A percentile compares a stretch with the other conserved stretches of the same genome.
Conservation (phyloP, 1,284 basidiomycete species). For the Fomitopsis palustris region DNA sequence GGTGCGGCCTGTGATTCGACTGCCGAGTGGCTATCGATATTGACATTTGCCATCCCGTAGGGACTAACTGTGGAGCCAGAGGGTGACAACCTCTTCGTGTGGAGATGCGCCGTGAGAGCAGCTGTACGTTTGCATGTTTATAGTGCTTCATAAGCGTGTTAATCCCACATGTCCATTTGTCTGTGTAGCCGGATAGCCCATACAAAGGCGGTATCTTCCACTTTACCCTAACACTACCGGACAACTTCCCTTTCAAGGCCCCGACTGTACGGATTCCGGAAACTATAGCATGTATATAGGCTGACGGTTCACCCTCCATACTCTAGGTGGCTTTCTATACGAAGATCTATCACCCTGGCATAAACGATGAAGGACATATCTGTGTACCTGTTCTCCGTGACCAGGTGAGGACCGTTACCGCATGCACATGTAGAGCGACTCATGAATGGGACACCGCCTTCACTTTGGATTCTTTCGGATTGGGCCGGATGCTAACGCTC, state of each 20-base stretch:
- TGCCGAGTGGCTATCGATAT: background rate
- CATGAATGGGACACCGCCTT: background rate
- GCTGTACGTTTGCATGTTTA: too few species aligned
- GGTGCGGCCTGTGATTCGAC: conserved; percentile 33
- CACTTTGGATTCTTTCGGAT: background rate
- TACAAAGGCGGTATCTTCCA: conserved; percentile 84
- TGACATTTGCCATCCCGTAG: conserved; percentile 28
- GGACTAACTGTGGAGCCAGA: conserved; percentile 60
- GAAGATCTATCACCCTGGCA: conserved; percentile 90
- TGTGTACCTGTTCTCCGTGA: conserved; percentile 80
- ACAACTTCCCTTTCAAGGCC: conserved; percentile 88
- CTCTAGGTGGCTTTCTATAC: conserved; percentile 80
- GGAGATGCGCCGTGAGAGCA: conserved; percentile 78
- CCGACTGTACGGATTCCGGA: conserved; percentile 62
- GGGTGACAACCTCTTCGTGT: conserved; percentile 74
- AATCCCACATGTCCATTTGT: background rate
- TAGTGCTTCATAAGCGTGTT: background rate
- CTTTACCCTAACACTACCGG: conserved; percentile 68
- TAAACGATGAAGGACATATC: conserved; percentile 86
- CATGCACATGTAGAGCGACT: background rate
- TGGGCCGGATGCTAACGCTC: background rate
- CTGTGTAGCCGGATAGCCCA: conserved; percentile 64
- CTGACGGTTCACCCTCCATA: background rate
- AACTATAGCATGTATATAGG: background rate
- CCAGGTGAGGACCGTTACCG: conserved; percentile 52